A percentile compares a stretch with the other conserved stretches of the same genome.
Evolutionary conservation across 257 asterid species (phyloP).

Genomic region (Echium plantagineum): DNA sequence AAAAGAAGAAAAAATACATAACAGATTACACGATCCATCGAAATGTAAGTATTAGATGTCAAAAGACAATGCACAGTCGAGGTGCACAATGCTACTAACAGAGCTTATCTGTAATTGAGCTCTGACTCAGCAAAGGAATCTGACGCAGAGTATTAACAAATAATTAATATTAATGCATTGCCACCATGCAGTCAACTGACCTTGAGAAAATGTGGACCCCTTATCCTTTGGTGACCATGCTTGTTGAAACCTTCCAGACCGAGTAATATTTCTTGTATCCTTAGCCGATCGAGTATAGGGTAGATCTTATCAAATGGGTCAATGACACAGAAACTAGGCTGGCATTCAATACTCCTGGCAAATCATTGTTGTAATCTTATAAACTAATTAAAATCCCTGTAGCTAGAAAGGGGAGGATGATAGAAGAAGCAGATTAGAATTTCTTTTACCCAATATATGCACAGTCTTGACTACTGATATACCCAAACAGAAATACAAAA

Average conservation of each 20-base stretch:
- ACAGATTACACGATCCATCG: conserved; percentile 4
- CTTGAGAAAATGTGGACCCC: conserved; percentile 85
- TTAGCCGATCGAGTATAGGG: conserved; percentile 76
- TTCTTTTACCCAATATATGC: not conserved
- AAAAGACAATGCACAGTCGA: not conserved
- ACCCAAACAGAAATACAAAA: not conserved
- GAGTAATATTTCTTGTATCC: conserved; percentile 66
- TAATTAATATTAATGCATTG: not conserved
- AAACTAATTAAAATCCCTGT: conserved; percentile 7
- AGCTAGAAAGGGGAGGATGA: conserved; percentile 6
- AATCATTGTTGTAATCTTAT: conserved; percentile 9
- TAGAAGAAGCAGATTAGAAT: not conserved
- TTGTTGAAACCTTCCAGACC: conserved; percentile 49
- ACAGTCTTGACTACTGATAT: not conserved
- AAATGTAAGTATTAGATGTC: not conserved
- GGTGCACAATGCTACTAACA: not conserved
- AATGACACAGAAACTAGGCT: conserved; percentile 46
- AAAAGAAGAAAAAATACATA: too few species aligned
- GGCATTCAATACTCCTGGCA: conserved; percentile 47
- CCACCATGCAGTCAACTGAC: conserved; percentile 32
- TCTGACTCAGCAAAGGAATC: not conserved
- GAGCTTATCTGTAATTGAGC: not conserved
- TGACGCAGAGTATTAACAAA: not conserved
- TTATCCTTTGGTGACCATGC: conserved; percentile 46
- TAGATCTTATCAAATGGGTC: conserved; percentile 71